Percentiles rank a stretch among this genome's conserved stretches.
These are phyloP conservation scores for Adiantum capillusveneris DNA, from an alignment of 75 land plant species.

Conservation along the genomic window DNA sequence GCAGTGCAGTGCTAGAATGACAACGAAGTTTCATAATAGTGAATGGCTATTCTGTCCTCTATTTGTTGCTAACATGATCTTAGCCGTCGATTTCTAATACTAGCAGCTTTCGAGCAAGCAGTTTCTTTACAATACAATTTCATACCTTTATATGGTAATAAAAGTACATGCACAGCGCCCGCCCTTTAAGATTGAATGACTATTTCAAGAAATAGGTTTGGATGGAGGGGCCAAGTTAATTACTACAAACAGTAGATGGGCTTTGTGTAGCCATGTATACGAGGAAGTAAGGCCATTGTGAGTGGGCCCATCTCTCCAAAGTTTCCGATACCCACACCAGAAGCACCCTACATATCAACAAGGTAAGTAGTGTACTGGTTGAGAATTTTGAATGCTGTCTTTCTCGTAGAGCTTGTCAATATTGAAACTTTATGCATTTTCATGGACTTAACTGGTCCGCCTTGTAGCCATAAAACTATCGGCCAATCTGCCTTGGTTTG, in stretches of 20 bases:
- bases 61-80: no score
- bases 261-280: conserved; percentile 69
- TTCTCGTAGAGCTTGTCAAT: neutral
- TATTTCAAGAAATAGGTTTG: no score
- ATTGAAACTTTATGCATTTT: neutral
- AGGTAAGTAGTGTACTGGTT: neutral
- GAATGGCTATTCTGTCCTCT: no score
- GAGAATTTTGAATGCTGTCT: neutral
- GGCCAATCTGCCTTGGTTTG: conserved; percentile 47
- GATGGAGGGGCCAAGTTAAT: no score
- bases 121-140: no score
- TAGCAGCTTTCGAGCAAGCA: no score
- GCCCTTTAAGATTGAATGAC: no score
- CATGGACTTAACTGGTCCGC: conserved; percentile 58
- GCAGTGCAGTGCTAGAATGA: no score
- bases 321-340: conserved; percentile 78
- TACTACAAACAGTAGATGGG: conserved; percentile 84
- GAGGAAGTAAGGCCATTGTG: conserved; percentile 40
- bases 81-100: no score
- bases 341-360: conserved; percentile 48
- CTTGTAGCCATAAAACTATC: conserved; percentile 78
- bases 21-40: no score
- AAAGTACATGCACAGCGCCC: no score
- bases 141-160: no score
- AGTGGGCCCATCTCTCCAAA: conserved; percentile 80